These are phyloP conservation scores for Talaromyces liani DNA, from an alignment of 495 filamentous ascomycete species.

Conservation along the genomic window DNA sequence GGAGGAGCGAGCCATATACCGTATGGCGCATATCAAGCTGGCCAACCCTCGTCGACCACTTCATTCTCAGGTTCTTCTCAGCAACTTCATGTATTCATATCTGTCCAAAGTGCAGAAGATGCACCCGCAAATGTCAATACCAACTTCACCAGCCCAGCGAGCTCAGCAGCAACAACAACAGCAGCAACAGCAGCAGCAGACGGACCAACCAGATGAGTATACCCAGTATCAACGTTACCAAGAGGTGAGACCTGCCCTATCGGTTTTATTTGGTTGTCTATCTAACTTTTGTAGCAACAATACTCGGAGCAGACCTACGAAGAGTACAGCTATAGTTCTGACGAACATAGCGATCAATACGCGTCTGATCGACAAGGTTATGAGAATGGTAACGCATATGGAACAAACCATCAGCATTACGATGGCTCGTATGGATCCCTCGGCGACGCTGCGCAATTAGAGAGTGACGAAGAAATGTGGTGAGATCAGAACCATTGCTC, in stretches of 20 bases:
- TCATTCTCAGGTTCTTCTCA: constrained; percentile 92
- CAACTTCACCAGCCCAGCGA: constrained; percentile 49
- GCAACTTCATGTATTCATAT: constrained; percentile 99
- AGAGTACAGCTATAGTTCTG: constrained; percentile 51
- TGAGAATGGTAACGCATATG: constrained; percentile 40
- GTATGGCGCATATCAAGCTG: constrained; percentile 98
- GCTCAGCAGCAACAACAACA: constrained; percentile 55
- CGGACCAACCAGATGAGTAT: constrained; percentile 60
- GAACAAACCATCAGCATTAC: constrained; percentile 36
- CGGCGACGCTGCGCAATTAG: constrained; percentile 40
- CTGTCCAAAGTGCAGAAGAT: constrained; percentile 97
- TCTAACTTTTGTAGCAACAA: constrained; percentile 25
- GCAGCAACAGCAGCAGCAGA: constrained; percentile 50
- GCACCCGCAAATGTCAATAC: constrained; percentile 85
- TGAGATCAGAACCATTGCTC: constrained; percentile 17
- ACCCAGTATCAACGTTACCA: constrained; percentile 57
- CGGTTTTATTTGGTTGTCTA: background rate
- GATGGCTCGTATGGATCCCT: constrained; percentile 39
- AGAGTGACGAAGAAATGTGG: constrained; percentile 51
- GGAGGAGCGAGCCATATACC: constrained; percentile 94
- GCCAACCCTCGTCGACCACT: constrained; percentile 90
- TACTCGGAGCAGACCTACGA: constrained; percentile 48
- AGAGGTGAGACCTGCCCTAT: constrained; percentile 40
- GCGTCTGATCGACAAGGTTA: constrained; percentile 43
- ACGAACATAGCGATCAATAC: constrained; percentile 43